Percentiles rank a stretch among this genome's conserved stretches.
Conservation (phyloP, 2,329 filamentous ascomycete species). For the Fusarium sp. region DNA sequence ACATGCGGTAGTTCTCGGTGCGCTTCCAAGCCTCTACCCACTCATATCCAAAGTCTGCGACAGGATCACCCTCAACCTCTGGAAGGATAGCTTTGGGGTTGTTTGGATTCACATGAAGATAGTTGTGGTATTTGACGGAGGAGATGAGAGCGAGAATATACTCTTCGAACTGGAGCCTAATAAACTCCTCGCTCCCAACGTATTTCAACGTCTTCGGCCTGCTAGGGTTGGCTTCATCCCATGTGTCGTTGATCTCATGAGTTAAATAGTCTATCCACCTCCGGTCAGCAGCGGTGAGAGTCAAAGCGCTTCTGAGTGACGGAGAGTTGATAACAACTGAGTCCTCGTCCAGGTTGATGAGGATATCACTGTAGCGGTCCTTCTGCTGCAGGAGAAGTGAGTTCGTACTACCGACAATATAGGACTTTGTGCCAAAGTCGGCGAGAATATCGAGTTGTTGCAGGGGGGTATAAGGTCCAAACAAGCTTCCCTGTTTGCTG, state of each 20-base stretch:
- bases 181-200: slow-evolving; percentile 95
- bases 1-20: slow-evolving; percentile 92
- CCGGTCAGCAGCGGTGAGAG: slow-evolving; percentile 85
- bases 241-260: slow-evolving; percentile 92
- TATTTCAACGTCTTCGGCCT: slow-evolving; percentile 96
- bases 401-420: slow-evolving; percentile 97
- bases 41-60: slow-evolving; percentile 81
- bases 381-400: slow-evolving; percentile 92
- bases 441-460: slow-evolving; percentile 95
- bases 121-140: slow-evolving; percentile 87
- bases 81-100: slow-evolving; percentile 71
- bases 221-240: slow-evolving; percentile 90
- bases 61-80: slow-evolving; percentile 83
- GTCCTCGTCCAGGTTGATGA: slow-evolving; percentile 94
- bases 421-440: slow-evolving; percentile 94
- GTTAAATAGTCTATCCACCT: slow-evolving; percentile 97
- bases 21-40: slow-evolving; percentile 89
- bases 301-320: slow-evolving; percentile 77
- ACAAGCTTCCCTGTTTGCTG: slow-evolving; percentile 78
- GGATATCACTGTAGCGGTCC: slow-evolving; percentile 93
- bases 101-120: slow-evolving; percentile 74
- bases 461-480: slow-evolving; percentile 94
- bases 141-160: slow-evolving; percentile 91
- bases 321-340: slow-evolving; percentile 85
- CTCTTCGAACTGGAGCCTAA: slow-evolving; percentile 95